phyloP scores from a whole-genome alignment of 116 monocot species.

The Iris pallida region DNA sequence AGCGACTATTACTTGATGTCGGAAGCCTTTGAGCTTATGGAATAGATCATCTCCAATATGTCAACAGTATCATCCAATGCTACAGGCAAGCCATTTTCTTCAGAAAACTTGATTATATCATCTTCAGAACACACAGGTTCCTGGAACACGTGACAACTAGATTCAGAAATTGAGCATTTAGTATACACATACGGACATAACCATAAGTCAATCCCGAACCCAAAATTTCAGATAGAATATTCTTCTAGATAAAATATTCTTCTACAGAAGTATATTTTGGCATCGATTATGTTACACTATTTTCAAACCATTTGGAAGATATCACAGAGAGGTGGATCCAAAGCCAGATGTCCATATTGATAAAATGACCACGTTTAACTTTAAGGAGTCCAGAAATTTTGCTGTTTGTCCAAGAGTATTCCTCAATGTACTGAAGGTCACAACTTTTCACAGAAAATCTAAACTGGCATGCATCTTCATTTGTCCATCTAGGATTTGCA shows the following conservation, averaged over 20 bases:
- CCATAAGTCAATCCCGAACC: no score
- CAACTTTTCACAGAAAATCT: slow-evolving; percentile 49
- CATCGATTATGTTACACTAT: no score
- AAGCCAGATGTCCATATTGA: neutral
- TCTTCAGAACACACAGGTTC: slow-evolving; percentile 78
- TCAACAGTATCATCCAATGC: slow-evolving; percentile 93
- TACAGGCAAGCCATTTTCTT: slow-evolving; percentile 68
- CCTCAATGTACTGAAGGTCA: slow-evolving; percentile 85
- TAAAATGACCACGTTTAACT: neutral
- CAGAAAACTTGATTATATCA: slow-evolving; percentile 87
- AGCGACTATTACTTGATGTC: slow-evolving; percentile 78
- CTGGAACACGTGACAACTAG: slow-evolving; percentile 29
- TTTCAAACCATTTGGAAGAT: no score
- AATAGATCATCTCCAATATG: slow-evolving; percentile 45
- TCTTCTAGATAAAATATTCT: no score
- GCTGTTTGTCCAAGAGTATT: slow-evolving; percentile 16
- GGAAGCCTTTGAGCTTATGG: slow-evolving; percentile 46
- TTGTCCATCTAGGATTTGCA: slow-evolving; percentile 88
- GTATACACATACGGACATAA: no score
- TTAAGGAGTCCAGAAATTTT: neutral
- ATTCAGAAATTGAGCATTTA: no score
- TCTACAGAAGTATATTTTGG: no score
- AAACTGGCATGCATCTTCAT: slow-evolving; percentile 74
- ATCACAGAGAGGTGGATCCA: no score
- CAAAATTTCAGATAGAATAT: no score